Evolutionary conservation across 2,329 filamentous ascomycete species (phyloP), one percentile per base, ranked within the genome.

Genomic region (Cladosporium austrohemisphaericum): DNA sequence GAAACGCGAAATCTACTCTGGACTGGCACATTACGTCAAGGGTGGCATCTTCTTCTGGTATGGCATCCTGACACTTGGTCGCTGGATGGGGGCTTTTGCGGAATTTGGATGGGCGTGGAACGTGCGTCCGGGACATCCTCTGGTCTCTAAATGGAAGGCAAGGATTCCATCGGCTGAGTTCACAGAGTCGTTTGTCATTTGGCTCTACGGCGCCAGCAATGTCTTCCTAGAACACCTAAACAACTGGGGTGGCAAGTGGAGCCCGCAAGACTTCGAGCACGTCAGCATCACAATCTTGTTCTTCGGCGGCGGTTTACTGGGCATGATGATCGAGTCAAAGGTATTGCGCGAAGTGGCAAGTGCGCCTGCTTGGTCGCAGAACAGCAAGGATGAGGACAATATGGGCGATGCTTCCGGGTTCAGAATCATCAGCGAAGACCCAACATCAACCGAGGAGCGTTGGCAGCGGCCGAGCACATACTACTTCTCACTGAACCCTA

Each of bases 91-190:
- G 20, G 87, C 86, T 65, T 97, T 95, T 65, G 84, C 86, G 51
- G 88, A 95, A 52, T 78, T 92, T 50, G 92, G 92, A 57, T 97
- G 92, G 92, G 88, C 90, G 0, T 96, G 92, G 92, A 97, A 97
- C 61, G 69, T 91, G 52, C 86, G 86, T 52, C 89, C 89, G 7
- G 64, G 72, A 4, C 67, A 69, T 51, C 73, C 73, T 8, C 64
- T 80, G 10, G 76, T 81, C 14, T 76, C 79, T 56, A 80, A 76
- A 62, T 85, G 85, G 79, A 81, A 81, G 43, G 68, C 75, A 31
- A 71, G 67, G 37, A 60, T 81, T 23, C 87, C 86, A 1, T 87
- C 87, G 0, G 89, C 88, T 19, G 92, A 97, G 70, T 95, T 95
- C 60, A 81, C 85, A 41, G 92, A 97, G 68, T 94, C 88, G 26